Percentiles rank a stretch among this genome's conserved stretches.
Conservation (phyloP, 2,329 filamentous ascomycete genomes). For the Apiospora malaysiana region DNA sequence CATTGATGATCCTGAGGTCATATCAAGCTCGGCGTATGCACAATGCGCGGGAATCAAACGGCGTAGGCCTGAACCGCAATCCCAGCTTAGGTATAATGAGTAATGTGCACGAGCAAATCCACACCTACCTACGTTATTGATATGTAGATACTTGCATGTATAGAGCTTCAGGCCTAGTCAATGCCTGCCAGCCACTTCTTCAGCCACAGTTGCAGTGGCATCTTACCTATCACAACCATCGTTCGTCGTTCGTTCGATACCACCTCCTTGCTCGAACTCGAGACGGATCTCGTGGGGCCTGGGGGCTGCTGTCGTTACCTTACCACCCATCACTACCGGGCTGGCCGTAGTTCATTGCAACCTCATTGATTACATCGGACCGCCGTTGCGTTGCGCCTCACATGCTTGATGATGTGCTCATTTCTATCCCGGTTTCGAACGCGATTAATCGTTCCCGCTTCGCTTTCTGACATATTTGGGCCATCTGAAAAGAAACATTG, state of each 20-base stretch:
- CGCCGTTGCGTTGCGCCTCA: neutral
- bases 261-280: conserved; percentile 1
- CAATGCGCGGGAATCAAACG: neutral
- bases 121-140: no score
- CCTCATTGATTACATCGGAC: neutral
- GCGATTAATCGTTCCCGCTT: neutral
- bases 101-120: no score
- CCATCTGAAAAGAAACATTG: neutral
- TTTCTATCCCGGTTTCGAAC: neutral
- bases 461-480: neutral
- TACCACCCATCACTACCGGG: neutral
- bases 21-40: neutral
- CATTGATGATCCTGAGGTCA: neutral
- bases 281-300: conserved; percentile 18
- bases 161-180: neutral
- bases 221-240: neutral
- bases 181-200: conserved; percentile 19
- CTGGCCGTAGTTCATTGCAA: neutral
- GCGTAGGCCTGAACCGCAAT: no score
- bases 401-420: conserved; percentile 1
- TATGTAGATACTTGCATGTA: neutral
- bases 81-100: no score
- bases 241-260: neutral
- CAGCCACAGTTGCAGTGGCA: conserved; percentile 8
- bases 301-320: neutral